phyloP scores from a whole-genome alignment of 164 flowering plant species.

The Umbilicus rupestris region DNA sequence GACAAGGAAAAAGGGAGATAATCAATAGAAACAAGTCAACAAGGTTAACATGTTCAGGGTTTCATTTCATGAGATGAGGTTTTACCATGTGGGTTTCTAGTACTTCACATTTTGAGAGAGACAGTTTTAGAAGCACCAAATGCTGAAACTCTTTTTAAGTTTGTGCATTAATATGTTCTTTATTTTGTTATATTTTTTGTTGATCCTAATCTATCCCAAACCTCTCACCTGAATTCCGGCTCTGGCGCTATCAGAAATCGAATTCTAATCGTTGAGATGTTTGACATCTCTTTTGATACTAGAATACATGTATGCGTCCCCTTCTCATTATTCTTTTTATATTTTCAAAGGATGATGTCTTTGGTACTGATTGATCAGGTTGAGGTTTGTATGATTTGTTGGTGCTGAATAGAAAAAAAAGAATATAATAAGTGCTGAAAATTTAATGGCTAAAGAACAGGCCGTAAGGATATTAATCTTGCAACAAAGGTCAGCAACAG shows the following conservation, averaged over 20 bases:
- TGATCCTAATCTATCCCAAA: background rate
- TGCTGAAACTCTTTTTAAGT: background rate
- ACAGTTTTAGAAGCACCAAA: background rate
- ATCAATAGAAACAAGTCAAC: background rate
- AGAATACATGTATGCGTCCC: no score
- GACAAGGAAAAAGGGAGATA: no score
- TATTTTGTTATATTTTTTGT: no score
- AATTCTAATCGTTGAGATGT: no score
- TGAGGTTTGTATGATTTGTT: constrained; percentile 1
- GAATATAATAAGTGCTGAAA: background rate
- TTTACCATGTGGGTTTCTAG: background rate
- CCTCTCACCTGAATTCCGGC: no score
- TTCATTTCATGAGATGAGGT: background rate
- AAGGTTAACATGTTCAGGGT: no score
- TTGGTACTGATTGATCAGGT: background rate
- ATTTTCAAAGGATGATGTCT: background rate
- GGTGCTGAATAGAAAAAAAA: background rate
- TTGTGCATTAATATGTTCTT: no score
- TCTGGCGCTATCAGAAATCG: no score
- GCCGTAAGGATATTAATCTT: background rate
- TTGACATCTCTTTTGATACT: no score
- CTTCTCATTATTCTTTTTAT: background rate
- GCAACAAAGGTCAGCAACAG: background rate
- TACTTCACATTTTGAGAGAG: background rate
- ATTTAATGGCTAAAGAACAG: no score